phyloP scores from a whole-genome alignment of 1,284 basidiomycete species.

The Phellinidium pouzarii region DNA sequence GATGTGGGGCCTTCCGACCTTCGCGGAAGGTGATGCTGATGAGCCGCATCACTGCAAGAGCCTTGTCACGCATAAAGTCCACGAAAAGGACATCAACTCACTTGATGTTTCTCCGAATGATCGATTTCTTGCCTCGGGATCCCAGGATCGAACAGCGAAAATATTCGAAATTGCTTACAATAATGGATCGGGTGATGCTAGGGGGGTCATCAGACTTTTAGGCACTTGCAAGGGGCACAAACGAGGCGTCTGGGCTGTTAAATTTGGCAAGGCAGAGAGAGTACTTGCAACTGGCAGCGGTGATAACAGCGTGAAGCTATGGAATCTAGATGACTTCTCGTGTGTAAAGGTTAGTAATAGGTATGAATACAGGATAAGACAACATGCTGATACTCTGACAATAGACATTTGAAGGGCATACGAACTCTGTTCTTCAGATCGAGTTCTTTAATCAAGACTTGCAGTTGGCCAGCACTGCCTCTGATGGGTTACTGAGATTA shows the following conservation, averaged over 20 bases:
- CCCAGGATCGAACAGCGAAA: conserved; percentile 94
- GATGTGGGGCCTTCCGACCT: conserved; percentile 83
- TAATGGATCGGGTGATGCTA: conserved; percentile 36
- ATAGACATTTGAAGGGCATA: conserved; percentile 92
- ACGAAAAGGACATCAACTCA: conserved; percentile 99
- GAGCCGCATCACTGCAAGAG: conserved; percentile 57
- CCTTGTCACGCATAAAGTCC: conserved; percentile 85
- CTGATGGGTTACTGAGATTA: conserved; percentile 92
- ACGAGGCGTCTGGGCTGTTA: conserved; percentile 92
- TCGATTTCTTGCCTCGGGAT: conserved; percentile 84
- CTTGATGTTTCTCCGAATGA: conserved; percentile 93
- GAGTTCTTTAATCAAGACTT: conserved; percentile 81
- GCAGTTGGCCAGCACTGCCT: conserved; percentile 85
- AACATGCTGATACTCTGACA: conserved; percentile 4
- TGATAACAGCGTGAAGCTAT: conserved; percentile 90
- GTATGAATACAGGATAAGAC: neutral
- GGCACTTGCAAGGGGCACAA: conserved; percentile 95
- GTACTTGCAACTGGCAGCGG: conserved; percentile 91
- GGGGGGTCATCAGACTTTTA: conserved; percentile 68
- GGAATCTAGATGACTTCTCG: conserved; percentile 87
- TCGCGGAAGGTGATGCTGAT: conserved; percentile 22
- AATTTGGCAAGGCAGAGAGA: conserved; percentile 79
- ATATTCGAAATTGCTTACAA: conserved; percentile 74
- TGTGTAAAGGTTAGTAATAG: conserved; percentile 59
- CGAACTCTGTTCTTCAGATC: conserved; percentile 92